Evolutionary conservation across 768 basidiomycete species (phyloP), one percentile per base, ranked within the genome.

Genomic region (Boletus huronensis): DNA sequence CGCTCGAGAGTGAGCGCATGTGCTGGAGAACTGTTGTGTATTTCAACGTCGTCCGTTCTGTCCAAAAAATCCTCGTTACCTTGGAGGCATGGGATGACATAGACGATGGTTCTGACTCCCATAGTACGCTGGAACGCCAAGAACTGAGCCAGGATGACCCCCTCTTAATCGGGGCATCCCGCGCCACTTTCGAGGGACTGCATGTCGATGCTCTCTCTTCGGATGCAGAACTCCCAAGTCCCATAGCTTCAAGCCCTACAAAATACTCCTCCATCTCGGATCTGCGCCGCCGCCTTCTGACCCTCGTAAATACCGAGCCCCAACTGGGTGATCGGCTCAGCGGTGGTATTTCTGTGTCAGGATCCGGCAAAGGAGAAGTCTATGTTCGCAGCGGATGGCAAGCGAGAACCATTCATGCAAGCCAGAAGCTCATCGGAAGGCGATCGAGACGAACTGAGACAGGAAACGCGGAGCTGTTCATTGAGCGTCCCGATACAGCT

Each of bases 301-400:
- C 84, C 14, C 75, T 91, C 9, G 75, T 85, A 39, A 76, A 81
- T 1, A 73, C 80, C 19, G 90, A 92, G 62, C 62, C 75, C 2
- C 77, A 80, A 40, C 79, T 92, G 41, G 88, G 82, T 6, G 82
- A 88, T 57, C 81, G 84, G 38, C 78, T 92, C 19, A 88, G 85
- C 50, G 89, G 88, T 26, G 89, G 88, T 14, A 72, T 90, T 50
- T 75, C 81, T 23, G 81, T 89, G 31, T 83, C 85, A 21, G 87
- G 87, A 28, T 86, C 87, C n/a, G 88, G 87, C 8, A 88, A 81
- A 61, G 84, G 86, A 55, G 81, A 82, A 49, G 81, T 92, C 32
- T 89, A 79, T 64, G 90, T 92, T 17, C 85, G 90, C 26, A 83
- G 79, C 45, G 90, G 90, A 13, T 92, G 90, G 90, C 90, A 92